Percentiles rank a stretch among this genome's conserved stretches.
These are phyloP conservation scores for Chara braunii DNA, from an alignment of 139 green algal genomes.

Conservation along the genomic window DNA sequence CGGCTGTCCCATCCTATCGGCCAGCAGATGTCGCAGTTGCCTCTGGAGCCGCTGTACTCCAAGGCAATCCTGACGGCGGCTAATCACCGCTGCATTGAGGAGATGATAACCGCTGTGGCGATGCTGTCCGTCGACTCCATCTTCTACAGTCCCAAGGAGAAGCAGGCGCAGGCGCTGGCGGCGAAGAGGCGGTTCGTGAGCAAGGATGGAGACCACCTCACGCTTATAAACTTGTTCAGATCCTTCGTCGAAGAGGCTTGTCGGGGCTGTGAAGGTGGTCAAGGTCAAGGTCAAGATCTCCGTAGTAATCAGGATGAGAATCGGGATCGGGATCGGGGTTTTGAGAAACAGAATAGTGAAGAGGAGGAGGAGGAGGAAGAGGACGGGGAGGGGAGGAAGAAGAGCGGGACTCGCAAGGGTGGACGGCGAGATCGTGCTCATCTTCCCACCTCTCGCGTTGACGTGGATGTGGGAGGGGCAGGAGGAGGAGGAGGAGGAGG, in stretches of 20 bases:
- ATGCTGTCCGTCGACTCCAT: constrained; percentile 84
- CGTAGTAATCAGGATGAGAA: no score
- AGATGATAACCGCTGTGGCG: constrained; percentile 78
- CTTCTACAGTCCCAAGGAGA: constrained; percentile 95
- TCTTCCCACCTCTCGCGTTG: no score
- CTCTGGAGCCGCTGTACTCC: constrained; percentile 85
- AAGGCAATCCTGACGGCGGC: constrained; percentile 81
- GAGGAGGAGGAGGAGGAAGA: no score
- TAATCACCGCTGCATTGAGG: constrained; percentile 57
- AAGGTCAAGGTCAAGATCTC: no score
- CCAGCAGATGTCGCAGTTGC: constrained; percentile 91
- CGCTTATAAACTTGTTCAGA: constrained; percentile 60
- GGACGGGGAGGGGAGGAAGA: no score
- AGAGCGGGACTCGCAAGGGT: no score
- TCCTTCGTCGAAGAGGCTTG: constrained; percentile 49
- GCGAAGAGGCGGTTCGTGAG: constrained; percentile 62
- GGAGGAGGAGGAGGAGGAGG: no score
- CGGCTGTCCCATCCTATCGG: constrained; percentile 42
- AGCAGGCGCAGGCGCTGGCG: constrained; percentile 50
- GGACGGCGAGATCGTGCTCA: no score
- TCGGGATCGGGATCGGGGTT: no score
- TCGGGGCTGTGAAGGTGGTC: no score
- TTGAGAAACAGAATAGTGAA: no score
- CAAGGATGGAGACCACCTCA: constrained; percentile 40
- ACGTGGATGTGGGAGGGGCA: no score